Base-by-base conservation (phyloP, 768 basidiomycete species). In the Clavaria fumosa region DNA sequence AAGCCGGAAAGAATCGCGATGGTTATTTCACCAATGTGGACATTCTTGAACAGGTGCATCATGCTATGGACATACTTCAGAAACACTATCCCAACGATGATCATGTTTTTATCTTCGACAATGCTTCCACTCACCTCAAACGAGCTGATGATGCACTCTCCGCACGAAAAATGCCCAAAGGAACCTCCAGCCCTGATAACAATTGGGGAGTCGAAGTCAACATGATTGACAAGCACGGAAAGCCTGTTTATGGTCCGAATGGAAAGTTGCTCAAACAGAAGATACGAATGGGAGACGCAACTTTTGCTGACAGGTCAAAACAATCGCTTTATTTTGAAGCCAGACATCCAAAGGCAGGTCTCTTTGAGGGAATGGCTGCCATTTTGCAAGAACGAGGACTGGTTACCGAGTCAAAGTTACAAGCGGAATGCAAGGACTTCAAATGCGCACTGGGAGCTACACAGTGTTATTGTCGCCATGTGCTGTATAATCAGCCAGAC, bases 111-210 rank as follows among this genome's bases (percentile, higher is more conserved):
- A 34, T 51, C 15, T 58, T 47, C 42, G 50, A 58, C 23, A 58
- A 58, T 38, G 52, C 47, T 0, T 48, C 48, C 1, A 57, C 47
- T 27, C 57, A 57, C 35, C 19, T 31, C 2, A 56, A 58, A 42
- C 38, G 42, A 4, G 43, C 48, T 6, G 44, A 45, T 1, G 42
- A 47, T 42, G 41, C 50, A 4, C 42, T 56, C 20, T 56, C 52
- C 34, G 52, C 57, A 5, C 4, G 12, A 10, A 44, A 53, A 23
- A 56, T 58, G 50, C 45, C 51, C 9, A 53, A 52, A 37, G 32
- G 40, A 20, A 23, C 43, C 0, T 28, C 44, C 14, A 34, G 43
- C 15, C 18, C 20, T 24, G 22, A 15, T 7, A 36, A 21, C 19
- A 43, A 41, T 18, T 49, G n/a, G 4, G 22, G 26, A 5, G 30